Base-by-base conservation (phyloP, 495 filamentous ascomycete species). In the Rhypophila decipiens region DNA sequence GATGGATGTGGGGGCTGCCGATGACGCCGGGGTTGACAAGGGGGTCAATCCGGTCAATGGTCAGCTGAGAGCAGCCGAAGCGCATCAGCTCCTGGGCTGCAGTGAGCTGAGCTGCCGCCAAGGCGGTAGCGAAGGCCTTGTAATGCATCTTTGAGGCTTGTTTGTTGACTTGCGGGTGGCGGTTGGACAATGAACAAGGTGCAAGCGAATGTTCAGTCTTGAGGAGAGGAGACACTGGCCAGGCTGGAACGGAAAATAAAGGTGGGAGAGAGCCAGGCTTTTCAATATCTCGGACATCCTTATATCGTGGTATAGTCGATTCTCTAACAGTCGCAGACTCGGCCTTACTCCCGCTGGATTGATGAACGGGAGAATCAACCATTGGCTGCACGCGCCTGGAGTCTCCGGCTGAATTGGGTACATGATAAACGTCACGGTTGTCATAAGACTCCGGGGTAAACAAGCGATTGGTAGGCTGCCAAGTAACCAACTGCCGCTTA, bases 1-100 rank as follows among this genome's bases (percentile, higher is more conserved):
- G 69, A 44, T 74, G 71, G 42, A 74, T 55, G 47, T 74, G 71
- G 7, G 67, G 42, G 3, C 69, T 67, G 7, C 66, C 64, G 24
- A 46, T 52, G 12, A 44, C 40, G 24, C 61, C 66, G 11, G 66
- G 65, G 56, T 67, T 60, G 39, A 69, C 71, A 12, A 69, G 44
- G 31, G 69, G 69, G 58, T 73, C 69, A 40, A 73, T 52, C 0
- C 69, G 59, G 58, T 73, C 69, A 21, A 73, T 69, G 51, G 65
- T 61, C 2, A 73, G 56, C 37, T 73, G 62, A 10, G 65, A 40
- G 57, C 71, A 74, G 13, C 66, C 69, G 55, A 74, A 74, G 9
- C 71, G 69, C 38, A 74, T 51, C 70, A 73, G 72, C 42, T 65
- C 70, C 41, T 50, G 47, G 35, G 61, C 37, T 21, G 46, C 56